phyloP scores from a whole-genome alignment of 495 filamentous ascomycete species.

The Penicillium pancosmium region DNA sequence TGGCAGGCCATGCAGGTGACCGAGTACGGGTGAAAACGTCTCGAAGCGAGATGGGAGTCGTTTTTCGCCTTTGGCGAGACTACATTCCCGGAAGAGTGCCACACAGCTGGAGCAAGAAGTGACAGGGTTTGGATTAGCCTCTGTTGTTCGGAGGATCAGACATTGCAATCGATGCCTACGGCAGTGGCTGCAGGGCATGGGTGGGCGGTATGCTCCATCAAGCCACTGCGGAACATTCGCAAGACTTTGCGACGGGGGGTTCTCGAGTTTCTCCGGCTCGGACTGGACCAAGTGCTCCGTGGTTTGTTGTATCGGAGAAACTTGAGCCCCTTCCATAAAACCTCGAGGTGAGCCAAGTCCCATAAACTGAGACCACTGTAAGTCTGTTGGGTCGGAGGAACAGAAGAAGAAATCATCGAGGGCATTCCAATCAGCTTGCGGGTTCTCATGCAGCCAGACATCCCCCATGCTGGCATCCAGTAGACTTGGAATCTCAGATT shows the following conservation, averaged over 20 bases:
- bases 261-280: neutral
- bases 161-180: conserved; percentile 46
- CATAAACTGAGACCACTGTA: conserved; percentile 18
- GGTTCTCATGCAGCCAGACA: conserved; percentile 8
- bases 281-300: neutral
- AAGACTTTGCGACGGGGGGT: conserved; percentile 8
- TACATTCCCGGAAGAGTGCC: conserved; percentile 73
- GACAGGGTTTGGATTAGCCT: conserved; percentile 55
- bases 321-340: neutral
- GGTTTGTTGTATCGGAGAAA: neutral
- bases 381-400: conserved; percentile 12
- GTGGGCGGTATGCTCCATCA: conserved; percentile 46
- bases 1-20: conserved; percentile 44
- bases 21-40: conserved; percentile 45
- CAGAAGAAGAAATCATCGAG: conserved; percentile 24
- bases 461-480: conserved; percentile 4
- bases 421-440: conserved; percentile 10
- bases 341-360: conserved; percentile 6
- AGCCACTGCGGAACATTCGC: conserved; percentile 42
- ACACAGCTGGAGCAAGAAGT: conserved; percentile 75
- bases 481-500: conserved; percentile 15
- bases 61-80: conserved; percentile 56
- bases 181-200: conserved; percentile 46
- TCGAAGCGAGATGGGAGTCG: conserved; percentile 48
- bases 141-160: conserved; percentile 46